A percentile compares a stretch with the other conserved stretches of the same genome.
These are phyloP conservation scores for Trametes meyenii DNA, from an alignment of 768 basidiomycete species.

Conservation along the genomic window DNA sequence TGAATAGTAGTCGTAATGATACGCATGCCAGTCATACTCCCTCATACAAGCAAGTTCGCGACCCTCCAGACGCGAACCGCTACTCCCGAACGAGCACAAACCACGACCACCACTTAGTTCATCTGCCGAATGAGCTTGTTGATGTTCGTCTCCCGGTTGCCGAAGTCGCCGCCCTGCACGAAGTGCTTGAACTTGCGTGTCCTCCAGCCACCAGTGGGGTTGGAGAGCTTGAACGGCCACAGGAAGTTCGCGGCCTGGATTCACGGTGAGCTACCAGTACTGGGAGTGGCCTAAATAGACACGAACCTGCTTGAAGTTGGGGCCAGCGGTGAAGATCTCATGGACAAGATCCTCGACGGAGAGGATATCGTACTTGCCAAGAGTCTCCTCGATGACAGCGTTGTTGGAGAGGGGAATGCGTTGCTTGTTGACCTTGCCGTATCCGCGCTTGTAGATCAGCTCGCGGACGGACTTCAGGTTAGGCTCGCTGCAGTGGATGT, in stretches of 20 bases:
- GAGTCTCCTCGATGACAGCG: constrained; percentile 84
- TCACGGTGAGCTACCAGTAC: constrained; percentile 5
- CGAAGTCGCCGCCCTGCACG: constrained; percentile 95
- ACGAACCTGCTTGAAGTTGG: constrained; percentile 97
- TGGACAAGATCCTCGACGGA: constrained; percentile 97
- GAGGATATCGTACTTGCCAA: constrained; percentile 95
- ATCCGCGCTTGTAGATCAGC: constrained; percentile 99
- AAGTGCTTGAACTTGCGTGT: constrained; percentile 97
- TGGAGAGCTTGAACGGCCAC: constrained; percentile 99
- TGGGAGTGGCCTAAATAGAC: background rate
- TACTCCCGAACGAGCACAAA: constrained; percentile 7
- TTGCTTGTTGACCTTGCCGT: constrained; percentile 98
- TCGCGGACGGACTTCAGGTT: constrained; percentile 97
- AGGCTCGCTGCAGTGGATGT: constrained; percentile 64
- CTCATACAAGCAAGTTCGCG: constrained; percentile 22
- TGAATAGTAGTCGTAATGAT: constrained; percentile 23
- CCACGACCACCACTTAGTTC: constrained; percentile 55
- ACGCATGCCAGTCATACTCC: constrained; percentile 32
- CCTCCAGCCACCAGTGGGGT: constrained; percentile 98
- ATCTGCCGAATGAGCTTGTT: constrained; percentile 96
- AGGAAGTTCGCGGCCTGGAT: constrained; percentile 88
- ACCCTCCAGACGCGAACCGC: constrained; percentile 9
- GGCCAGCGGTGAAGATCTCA: constrained; percentile 93
- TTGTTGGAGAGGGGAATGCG: constrained; percentile 96
- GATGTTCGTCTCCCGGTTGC: constrained; percentile 96